Evolutionary conservation across 805 yeast species (phyloP).

Genomic region (Ogataea nakhonphanomensis): DNA sequence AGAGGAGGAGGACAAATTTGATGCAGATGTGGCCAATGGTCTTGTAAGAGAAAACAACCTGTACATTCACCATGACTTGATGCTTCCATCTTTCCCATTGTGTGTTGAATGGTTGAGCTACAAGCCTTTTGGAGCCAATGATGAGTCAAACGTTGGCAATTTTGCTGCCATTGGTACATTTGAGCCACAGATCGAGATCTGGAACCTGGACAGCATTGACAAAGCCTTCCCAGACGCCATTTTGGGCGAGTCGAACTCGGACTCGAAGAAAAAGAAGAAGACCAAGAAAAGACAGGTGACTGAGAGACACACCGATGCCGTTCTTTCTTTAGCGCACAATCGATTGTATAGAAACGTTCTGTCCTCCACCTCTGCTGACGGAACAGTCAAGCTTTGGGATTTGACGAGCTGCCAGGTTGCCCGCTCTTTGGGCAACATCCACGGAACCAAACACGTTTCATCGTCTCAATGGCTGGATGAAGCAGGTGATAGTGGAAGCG

Average conservation of each 20-base stretch:
- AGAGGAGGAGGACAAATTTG: constrained; percentile 60
- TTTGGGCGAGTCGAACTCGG: constrained; percentile 69
- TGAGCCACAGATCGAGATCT: constrained; percentile 94
- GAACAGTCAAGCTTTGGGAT: constrained; percentile 95
- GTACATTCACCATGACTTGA: constrained; percentile 93
- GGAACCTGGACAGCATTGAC: constrained; percentile 92
- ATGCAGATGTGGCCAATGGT: constrained; percentile 74
- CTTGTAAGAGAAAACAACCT: constrained; percentile 67
- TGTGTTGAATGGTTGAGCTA: constrained; percentile 94
- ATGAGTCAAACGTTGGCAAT: constrained; percentile 60
- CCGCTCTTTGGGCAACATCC: constrained; percentile 68
- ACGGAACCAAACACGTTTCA: constrained; percentile 77
- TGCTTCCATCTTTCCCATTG: constrained; percentile 95
- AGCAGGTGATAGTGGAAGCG: constrained; percentile 38
- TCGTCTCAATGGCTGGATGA: constrained; percentile 79
- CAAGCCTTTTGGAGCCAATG: constrained; percentile 50
- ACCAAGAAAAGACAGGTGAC: constrained; percentile 52
- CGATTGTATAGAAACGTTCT: constrained; percentile 75
- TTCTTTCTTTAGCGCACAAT: constrained; percentile 82
- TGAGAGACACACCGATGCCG: constrained; percentile 91
- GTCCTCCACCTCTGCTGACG: constrained; percentile 94
- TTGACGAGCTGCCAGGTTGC: constrained; percentile 70
- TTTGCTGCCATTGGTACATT: constrained; percentile 96
- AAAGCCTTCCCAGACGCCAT: constrained; percentile 93
- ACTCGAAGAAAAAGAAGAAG: constrained; percentile 45